phyloP scores from a whole-genome alignment of 169 alveolate genomes.

The Plasmodium sp. region DNA sequence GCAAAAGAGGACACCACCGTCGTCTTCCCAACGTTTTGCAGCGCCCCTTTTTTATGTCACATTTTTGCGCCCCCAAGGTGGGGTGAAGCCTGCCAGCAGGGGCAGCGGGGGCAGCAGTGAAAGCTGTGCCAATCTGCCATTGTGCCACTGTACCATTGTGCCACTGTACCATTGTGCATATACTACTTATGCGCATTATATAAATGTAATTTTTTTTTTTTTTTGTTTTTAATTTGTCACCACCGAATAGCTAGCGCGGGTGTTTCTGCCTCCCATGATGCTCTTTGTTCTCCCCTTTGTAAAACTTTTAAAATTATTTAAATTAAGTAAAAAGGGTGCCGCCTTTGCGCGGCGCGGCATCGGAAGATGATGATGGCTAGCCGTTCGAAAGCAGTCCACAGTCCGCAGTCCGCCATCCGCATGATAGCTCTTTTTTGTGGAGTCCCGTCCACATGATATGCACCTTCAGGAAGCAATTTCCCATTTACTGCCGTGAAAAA shows the following conservation, averaged over 20 bases:
- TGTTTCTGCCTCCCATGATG: background rate
- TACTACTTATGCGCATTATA: background rate
- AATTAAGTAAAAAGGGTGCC: background rate
- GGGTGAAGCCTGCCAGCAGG: background rate
- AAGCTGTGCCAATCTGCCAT: too few species aligned
- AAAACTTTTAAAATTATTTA: background rate
- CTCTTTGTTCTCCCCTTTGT: background rate
- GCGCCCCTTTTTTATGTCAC: background rate
- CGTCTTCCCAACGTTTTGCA: background rate
- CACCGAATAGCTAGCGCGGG: background rate
- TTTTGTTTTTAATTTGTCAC: background rate
- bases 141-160: background rate
- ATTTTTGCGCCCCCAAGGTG: background rate
- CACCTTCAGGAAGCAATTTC: background rate
- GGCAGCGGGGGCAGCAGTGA: background rate
- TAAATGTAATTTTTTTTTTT: background rate
- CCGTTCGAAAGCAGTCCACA: background rate
- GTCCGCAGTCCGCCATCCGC: background rate
- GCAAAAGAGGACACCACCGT: background rate
- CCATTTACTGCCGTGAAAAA: background rate
- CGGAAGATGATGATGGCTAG: background rate
- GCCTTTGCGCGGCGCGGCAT: background rate
- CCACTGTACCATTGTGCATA: background rate
- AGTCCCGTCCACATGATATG: background rate
- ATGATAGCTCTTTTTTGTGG: background rate